A percentile compares a stretch with the other conserved stretches of the same genome.
Conservation (phyloP, 208 protist species). For the Trypanosoma rangeli region DNA sequence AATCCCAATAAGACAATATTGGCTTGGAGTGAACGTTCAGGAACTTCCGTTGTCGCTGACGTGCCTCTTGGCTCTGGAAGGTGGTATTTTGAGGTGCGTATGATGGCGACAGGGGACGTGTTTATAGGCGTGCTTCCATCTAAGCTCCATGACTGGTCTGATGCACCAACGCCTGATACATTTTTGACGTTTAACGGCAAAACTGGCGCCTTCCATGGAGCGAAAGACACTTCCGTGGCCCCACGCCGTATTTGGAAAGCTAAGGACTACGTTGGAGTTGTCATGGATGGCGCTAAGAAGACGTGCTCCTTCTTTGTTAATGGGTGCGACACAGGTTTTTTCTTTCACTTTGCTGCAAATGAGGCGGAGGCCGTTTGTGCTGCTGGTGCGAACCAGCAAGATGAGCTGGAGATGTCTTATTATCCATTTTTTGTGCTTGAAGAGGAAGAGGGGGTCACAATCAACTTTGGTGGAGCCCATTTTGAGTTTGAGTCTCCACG, state of each 20-base stretch:
- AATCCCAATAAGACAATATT: slow-evolving; percentile 69
- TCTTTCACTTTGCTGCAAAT: slow-evolving; percentile 48
- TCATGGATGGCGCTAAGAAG: slow-evolving; percentile 64
- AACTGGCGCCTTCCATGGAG: slow-evolving; percentile 44
- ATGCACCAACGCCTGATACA: slow-evolving; percentile 9
- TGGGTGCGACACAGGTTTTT: slow-evolving; percentile 42
- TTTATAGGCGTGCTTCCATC: slow-evolving; percentile 77
- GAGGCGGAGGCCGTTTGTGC: not conserved
- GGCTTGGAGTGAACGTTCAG: slow-evolving; percentile 46
- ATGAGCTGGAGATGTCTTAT: slow-evolving; percentile 37
- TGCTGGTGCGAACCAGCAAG: not conserved
- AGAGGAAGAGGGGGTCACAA: slow-evolving; percentile 52
- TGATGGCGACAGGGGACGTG: slow-evolving; percentile 59
- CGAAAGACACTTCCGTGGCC: slow-evolving; percentile 14
- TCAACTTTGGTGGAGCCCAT: slow-evolving; percentile 88
- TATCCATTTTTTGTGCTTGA: slow-evolving; percentile 77
- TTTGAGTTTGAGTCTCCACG: slow-evolving; percentile 84
- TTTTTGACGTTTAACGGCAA: slow-evolving; percentile 79
- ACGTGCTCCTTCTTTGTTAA: slow-evolving; percentile 74
- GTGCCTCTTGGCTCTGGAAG: slow-evolving; percentile 56
- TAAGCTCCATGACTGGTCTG: slow-evolving; percentile 12
- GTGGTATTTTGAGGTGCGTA: slow-evolving; percentile 91
- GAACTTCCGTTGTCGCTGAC: slow-evolving; percentile 53
- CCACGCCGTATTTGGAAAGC: slow-evolving; percentile 49
- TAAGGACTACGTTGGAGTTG: slow-evolving; percentile 81